Percentiles rank a stretch among this genome's conserved stretches.
phyloP scores from a whole-genome alignment of 352 stramenopile genomes.

The Pythium dissimile region DNA sequence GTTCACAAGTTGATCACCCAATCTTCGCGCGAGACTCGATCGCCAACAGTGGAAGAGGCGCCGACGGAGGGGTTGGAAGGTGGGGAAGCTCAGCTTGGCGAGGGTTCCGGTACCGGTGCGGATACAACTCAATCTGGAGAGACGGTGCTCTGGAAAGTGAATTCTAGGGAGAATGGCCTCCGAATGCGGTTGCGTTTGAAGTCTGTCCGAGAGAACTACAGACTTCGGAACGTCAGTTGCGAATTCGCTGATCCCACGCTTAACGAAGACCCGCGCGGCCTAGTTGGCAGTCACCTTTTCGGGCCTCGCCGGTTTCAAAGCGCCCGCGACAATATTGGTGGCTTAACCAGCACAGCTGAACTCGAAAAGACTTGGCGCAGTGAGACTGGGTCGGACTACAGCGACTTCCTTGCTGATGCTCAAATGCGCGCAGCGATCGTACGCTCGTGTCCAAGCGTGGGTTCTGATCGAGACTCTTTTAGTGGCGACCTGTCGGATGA shows the following conservation, averaged over 20 bases:
- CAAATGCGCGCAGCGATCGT: constrained; percentile 78
- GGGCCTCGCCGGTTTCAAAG: constrained; percentile 22
- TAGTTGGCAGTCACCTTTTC: constrained; percentile 10
- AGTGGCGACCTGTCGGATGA: constrained; percentile 36
- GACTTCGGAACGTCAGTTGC: constrained; percentile 60
- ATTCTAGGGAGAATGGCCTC: constrained; percentile 62
- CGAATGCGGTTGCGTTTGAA: constrained; percentile 78
- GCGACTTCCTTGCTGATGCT: constrained; percentile 70
- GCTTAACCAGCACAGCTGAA: constrained; percentile 29
- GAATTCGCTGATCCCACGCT: constrained; percentile 46
- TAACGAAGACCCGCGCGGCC: constrained; percentile 30
- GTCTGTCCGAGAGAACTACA: constrained; percentile 56
- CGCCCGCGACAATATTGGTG: constrained; percentile 21
- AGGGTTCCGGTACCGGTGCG: too few species aligned
- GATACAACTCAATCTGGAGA: not conserved
- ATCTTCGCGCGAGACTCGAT: constrained; percentile 12
- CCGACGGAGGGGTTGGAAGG: not conserved
- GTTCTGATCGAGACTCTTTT: constrained; percentile 37
- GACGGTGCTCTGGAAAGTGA: constrained; percentile 46
- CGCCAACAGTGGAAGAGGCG: not conserved
- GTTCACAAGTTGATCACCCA: constrained; percentile 65
- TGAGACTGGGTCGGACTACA: constrained; percentile 74
- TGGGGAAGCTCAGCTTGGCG: not conserved
- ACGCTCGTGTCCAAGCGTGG: constrained; percentile 58
- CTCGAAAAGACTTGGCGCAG: constrained; percentile 63